Conservation (phyloP, 257 asterid genomes). For the Solanum ahanhuiri region DNA sequence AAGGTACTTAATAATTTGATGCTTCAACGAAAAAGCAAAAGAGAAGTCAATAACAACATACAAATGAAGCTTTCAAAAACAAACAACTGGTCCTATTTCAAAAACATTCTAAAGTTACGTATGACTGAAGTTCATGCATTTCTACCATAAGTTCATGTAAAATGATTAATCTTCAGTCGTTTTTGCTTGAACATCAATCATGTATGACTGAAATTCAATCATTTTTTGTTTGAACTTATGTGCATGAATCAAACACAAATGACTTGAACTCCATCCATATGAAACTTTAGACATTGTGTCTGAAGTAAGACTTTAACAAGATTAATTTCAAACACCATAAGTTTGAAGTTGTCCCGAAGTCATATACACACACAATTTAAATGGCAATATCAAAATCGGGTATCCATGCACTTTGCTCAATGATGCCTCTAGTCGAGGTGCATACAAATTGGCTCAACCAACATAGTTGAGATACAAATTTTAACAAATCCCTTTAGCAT, state of each 20-base stretch:
- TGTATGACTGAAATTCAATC: neutral
- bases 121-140: neutral
- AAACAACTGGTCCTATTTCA: neutral
- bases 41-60: neutral
- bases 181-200: neutral
- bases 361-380: neutral
- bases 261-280: neutral
- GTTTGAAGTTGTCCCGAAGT: neutral
- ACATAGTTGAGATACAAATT: neutral
- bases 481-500: neutral
- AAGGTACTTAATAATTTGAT: neutral
- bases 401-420: neutral
- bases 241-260: neutral
- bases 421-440: neutral
- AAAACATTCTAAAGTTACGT: accelerated
- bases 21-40: neutral
- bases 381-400: neutral
- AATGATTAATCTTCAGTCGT: neutral
- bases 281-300: neutral
- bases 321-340: neutral
- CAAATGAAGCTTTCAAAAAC: neutral
- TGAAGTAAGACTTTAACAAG: neutral
- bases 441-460: neutral
- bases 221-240: neutral
- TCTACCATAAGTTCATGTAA: neutral